phyloP scores from a whole-genome alignment of 2,329 filamentous ascomycete genomes.

The Zymoseptoria passerinii region DNA sequence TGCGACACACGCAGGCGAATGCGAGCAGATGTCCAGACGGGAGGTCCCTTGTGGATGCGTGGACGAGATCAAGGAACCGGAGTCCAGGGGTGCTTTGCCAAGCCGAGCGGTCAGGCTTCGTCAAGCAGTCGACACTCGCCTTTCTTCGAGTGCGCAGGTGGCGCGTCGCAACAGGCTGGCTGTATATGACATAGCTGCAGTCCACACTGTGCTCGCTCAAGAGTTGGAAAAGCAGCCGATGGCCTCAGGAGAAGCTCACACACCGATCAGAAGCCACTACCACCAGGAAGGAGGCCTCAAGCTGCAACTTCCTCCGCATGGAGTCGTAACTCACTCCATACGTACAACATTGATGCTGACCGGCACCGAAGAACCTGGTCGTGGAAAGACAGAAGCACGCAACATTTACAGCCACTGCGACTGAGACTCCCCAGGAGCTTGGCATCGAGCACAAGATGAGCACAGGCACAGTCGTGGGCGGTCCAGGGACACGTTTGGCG shows the following conservation, averaged over 20 bases:
- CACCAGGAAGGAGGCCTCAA: background rate
- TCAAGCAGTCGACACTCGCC: background rate
- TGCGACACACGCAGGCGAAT: background rate
- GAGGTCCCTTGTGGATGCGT: background rate
- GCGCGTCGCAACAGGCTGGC: too few relatives aligned
- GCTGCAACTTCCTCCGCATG: background rate
- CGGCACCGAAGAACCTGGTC: background rate
- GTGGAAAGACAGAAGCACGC: background rate
- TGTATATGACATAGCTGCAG: too few relatives aligned
- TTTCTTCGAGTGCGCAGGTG: background rate
- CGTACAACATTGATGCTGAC: background rate
- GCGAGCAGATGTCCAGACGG: background rate
- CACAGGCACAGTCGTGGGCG: background rate
- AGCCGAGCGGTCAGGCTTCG: background rate
- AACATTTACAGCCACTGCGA: background rate
- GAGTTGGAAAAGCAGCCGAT: background rate
- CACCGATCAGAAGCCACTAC: background rate
- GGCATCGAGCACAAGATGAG: background rate
- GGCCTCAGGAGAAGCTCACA: background rate
- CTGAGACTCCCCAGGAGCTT: background rate
- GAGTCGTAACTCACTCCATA: background rate
- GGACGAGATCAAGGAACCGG: background rate
- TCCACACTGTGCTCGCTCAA: background rate
- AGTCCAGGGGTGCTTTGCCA: background rate
- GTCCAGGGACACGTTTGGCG: background rate